Evolutionary conservation across 2,329 filamentous ascomycete genomes (phyloP), one percentile per base, ranked within the genome.

Genomic region (Aureobasidium leucospermi): DNA sequence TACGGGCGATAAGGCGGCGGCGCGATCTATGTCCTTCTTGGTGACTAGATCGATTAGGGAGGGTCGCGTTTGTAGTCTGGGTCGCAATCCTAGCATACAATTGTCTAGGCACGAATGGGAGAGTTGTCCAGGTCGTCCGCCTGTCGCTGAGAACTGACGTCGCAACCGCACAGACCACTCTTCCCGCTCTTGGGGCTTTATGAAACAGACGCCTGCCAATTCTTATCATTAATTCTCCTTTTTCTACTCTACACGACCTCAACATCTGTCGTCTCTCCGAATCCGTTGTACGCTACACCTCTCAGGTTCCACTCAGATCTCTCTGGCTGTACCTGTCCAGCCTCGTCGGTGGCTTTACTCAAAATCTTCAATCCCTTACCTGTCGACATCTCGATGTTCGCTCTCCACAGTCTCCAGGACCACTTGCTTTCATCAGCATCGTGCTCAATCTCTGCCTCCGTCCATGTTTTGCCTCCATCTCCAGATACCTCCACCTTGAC

Each of bases 251-350:
- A 74, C 9, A 67, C 62, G 52, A 83, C 67, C 32, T 75, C 78
- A 59, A 85, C 64, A 41, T 78, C 75, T 63, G 71, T 77, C 32
- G 74, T 75, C 64, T 82, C 78, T 2, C 82, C 82, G 70, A 80
- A 85, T 1, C 80, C 83, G 70, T 83, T 83, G 69, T 85, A 85
- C 31, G 75, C 81, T 5, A 85, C 80, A 0, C 82, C 82, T 60
- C 82, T 74, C 61, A 82, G 68, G 68, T 85, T 85, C 82, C 83
- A 85, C 65, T 77, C 69, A 3, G 77, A 74, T 59, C 72, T 81
- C 48, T 86, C 81, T 0, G 85, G 85, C 70, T 88, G 85, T 0
- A 82, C 83, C 63, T 87, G 87, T 69, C 87, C 87, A 2, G 79
- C 75, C 64, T 85, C 82, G 66, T 88, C 85, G 2, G 81, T 83